phyloP scores from a whole-genome alignment of 2,329 filamentous ascomycete genomes.

The Cercospora sojina region DNA sequence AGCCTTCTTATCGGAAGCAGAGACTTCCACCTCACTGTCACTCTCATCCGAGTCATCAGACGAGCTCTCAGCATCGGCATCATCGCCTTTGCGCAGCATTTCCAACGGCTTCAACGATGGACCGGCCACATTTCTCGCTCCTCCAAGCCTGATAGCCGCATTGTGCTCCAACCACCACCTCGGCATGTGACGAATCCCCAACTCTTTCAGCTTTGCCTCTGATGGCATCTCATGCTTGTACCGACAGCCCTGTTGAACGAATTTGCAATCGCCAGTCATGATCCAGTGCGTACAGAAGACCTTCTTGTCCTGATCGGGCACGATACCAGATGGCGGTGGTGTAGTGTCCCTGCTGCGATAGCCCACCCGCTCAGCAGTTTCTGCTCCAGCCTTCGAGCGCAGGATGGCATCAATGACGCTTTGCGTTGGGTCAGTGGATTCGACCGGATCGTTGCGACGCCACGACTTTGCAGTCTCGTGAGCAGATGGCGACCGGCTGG shows the following conservation, averaged over 20 bases:
- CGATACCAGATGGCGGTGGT: conserved; percentile 40
- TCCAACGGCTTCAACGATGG: conserved; percentile 23
- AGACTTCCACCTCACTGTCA: background rate
- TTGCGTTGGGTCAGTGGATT: conserved; percentile 26
- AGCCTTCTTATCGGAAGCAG: background rate
- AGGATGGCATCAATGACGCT: conserved; percentile 36
- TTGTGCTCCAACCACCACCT: conserved; percentile 57
- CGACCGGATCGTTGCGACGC: conserved; percentile 25
- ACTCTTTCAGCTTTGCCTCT: conserved; percentile 60
- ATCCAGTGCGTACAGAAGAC: conserved; percentile 90
- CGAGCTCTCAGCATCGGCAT: conserved; percentile 19
- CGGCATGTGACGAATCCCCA: conserved; percentile 64
- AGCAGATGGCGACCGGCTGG: conserved; percentile 25
- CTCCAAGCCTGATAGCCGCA: conserved; percentile 32
- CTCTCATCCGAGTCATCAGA: conserved; percentile 9
- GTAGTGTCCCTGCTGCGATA: conserved; percentile 26
- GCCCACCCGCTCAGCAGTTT: conserved; percentile 31
- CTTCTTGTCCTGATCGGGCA: conserved; percentile 57
- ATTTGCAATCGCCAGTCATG: conserved; percentile 79
- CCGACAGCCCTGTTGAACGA: conserved; percentile 79
- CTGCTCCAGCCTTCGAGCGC: conserved; percentile 30
- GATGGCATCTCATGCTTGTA: conserved; percentile 93
- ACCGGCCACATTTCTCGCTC: conserved; percentile 21
- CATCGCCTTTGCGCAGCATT: conserved; percentile 29
- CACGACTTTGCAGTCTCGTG: conserved; percentile 29